A percentile compares a stretch with the other conserved stretches of the same genome.
phyloP scores from a whole-genome alignment of 2,329 filamentous ascomycete genomes.

The Drechslera avenae region DNA sequence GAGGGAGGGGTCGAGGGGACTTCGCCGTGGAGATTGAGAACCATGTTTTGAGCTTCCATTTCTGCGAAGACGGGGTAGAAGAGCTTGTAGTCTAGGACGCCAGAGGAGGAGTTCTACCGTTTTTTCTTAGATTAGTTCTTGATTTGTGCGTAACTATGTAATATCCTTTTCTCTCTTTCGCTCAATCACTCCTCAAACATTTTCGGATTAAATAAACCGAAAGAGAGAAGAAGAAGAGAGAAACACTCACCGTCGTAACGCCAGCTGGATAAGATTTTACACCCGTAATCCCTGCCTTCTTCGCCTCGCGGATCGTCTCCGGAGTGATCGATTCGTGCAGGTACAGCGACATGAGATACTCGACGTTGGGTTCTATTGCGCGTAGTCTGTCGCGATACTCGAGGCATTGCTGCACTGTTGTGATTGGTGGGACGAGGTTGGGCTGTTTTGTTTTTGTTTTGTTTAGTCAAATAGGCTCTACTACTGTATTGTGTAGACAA shows the following conservation, averaged over 20 bases:
- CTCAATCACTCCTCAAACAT: no score
- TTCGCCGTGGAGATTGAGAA: constrained; percentile 95
- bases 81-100: constrained; percentile 70
- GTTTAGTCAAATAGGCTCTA: no score
- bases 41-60: constrained; percentile 82
- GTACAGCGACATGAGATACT: constrained; percentile 59
- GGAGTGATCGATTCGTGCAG: constrained; percentile 56
- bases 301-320: constrained; percentile 70
- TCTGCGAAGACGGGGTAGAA: constrained; percentile 84
- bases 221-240: no score
- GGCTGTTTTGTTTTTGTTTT: no score
- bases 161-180: no score
- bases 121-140: constrained; percentile 27
- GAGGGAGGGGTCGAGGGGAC: constrained; percentile 60
- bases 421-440: constrained; percentile 58
- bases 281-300: constrained; percentile 71
- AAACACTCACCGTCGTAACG: constrained; percentile 44
- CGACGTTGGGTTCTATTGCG: constrained; percentile 55
- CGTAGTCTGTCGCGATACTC: constrained; percentile 53
- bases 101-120: constrained; percentile 62
- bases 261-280: constrained; percentile 71
- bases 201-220: no score
- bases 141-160: no score
- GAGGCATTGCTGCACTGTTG: constrained; percentile 54
- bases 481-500: no score